Conservation (phyloP, 768 basidiomycete genomes). For the Hebeloma cylindrosporum region DNA sequence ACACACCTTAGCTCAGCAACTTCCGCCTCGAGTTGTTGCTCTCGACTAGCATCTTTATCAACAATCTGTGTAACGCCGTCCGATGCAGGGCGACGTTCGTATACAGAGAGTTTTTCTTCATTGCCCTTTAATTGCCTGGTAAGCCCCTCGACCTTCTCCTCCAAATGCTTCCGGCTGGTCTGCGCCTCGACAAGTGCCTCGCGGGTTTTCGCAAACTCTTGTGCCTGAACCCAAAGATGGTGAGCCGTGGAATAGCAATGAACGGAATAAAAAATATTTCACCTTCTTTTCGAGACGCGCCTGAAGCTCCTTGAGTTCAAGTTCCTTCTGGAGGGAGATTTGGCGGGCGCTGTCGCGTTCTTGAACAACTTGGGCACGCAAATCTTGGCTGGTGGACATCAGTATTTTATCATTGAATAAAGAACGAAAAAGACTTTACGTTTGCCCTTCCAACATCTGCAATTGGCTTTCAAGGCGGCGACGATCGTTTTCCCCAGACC, state of each 20-base stretch:
- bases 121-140: conserved; percentile 66
- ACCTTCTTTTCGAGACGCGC: conserved; percentile 70
- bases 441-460: conserved; percentile 75
- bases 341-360: conserved; percentile 78
- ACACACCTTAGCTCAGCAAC: conserved; percentile 81
- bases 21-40: conserved; percentile 81
- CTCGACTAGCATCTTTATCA: conserved; percentile 54
- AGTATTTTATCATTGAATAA: not conserved
- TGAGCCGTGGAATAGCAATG: not conserved
- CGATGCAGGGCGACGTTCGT: conserved; percentile 63
- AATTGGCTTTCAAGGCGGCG: conserved; percentile 78
- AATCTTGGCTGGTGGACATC: conserved; percentile 61
- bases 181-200: conserved; percentile 72
- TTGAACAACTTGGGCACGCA: conserved; percentile 64
- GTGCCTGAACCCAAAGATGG: conserved; percentile 41
- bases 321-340: conserved; percentile 74
- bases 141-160: conserved; percentile 67
- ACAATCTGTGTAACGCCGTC: conserved; percentile 31
- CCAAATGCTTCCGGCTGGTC: conserved; percentile 76
- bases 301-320: conserved; percentile 77
- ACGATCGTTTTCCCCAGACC: conserved; percentile 80
- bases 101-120: conserved; percentile 84
- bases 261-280: conserved; percentile 26
- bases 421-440: conserved; percentile 38
- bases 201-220: conserved; percentile 66